Evolutionary conservation across 768 basidiomycete genomes (phyloP).

Genomic region (Phanerodontia chrysosporium): DNA sequence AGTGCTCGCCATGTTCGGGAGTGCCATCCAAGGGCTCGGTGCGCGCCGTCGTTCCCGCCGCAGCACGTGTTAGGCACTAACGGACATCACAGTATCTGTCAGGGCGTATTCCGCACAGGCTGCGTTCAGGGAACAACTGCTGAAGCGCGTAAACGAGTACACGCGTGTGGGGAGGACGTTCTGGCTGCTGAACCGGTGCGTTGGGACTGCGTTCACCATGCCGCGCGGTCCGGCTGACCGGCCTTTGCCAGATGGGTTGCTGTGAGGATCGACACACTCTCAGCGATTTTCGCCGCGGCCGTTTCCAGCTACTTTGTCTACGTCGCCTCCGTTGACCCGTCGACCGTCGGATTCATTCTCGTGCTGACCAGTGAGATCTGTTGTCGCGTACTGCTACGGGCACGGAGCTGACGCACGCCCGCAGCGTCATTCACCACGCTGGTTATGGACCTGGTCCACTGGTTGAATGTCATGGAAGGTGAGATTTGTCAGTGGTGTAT

Average conservation of each 20-base stretch:
- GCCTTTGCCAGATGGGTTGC: slow-evolving; percentile 50
- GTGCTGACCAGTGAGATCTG: slow-evolving; percentile 34
- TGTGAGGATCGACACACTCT: slow-evolving; percentile 51
- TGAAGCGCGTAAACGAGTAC: slow-evolving; percentile 45
- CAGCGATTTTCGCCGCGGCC: slow-evolving; percentile 42
- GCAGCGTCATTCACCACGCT: slow-evolving; percentile 48
- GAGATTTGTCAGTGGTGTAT: neutral
- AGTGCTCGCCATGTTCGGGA: slow-evolving; percentile 48
- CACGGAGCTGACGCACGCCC: neutral
- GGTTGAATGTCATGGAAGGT: slow-evolving; percentile 43
- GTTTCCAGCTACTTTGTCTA: slow-evolving; percentile 53
- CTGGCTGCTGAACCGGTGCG: slow-evolving; percentile 44
- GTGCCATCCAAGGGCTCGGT: slow-evolving; percentile 48
- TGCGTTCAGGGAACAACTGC: slow-evolving; percentile 37
- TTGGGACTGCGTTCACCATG: no score
- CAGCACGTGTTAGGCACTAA: neutral
- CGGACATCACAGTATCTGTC: slow-evolving; percentile 36
- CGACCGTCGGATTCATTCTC: slow-evolving; percentile 30
- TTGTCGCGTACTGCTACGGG: neutral
- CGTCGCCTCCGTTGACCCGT: slow-evolving; percentile 25
- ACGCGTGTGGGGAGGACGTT: slow-evolving; percentile 36
- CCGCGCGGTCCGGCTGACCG: no score
- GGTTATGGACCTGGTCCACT: slow-evolving; percentile 47
- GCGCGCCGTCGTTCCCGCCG: neutral
- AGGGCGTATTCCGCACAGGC: slow-evolving; percentile 54